Evolutionary conservation across 2,329 filamentous ascomycete species (phyloP).

Genomic region (Talaromyces sp.): DNA sequence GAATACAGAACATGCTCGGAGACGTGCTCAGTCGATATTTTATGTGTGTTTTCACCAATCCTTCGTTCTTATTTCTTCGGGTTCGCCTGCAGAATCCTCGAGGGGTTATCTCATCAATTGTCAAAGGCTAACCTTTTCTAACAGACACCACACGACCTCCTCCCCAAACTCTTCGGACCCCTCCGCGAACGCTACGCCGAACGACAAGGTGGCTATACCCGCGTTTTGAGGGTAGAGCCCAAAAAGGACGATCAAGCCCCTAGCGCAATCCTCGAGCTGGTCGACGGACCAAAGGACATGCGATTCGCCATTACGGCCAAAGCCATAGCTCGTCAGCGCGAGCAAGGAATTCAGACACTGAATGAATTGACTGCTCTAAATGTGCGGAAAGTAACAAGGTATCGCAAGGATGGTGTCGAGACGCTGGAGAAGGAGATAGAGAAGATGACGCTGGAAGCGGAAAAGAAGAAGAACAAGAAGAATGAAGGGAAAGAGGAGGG

Average conservation of each 20-base stretch:
- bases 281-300: conserved; percentile 91
- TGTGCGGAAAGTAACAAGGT: conserved; percentile 77
- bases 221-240: conserved; percentile 87
- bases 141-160: conserved; percentile 41
- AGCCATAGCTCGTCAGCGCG: conserved; percentile 63
- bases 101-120: not conserved
- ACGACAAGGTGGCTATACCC: conserved; percentile 89
- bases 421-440: conserved; percentile 62
- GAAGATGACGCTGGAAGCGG: conserved; percentile 54
- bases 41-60: conserved; percentile 58
- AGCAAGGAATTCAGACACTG: conserved; percentile 54
- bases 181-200: conserved; percentile 73
- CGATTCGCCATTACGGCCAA: conserved; percentile 91
- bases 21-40: conserved; percentile 74
- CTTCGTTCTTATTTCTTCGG: not conserved
- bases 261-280: conserved; percentile 87
- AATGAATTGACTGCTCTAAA: conserved; percentile 74
- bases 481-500: conserved; percentile 24
- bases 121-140: not conserved
- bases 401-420: conserved; percentile 62
- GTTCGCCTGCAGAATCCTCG: not conserved
- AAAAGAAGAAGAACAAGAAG: conserved; percentile 30
- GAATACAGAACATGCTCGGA: conserved; percentile 77
- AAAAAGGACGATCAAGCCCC: conserved; percentile 82
- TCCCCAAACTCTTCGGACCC: conserved; percentile 85